These are phyloP conservation scores for Penicillium digitatum DNA, from an alignment of 2,329 filamentous ascomycete genomes.

Conservation along the genomic window DNA sequence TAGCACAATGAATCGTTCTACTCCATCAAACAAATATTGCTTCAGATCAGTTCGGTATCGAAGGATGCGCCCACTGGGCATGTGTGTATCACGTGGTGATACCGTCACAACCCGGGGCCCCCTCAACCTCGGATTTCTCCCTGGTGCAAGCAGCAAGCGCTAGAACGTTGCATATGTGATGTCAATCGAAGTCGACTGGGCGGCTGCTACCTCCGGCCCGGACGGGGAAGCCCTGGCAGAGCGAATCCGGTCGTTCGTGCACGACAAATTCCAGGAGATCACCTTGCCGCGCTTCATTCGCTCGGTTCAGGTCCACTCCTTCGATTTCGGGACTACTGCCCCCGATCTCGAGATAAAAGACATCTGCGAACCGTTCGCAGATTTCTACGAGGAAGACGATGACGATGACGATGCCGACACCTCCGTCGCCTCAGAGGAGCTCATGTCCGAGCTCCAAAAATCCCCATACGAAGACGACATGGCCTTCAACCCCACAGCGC, in stretches of 20 bases:
- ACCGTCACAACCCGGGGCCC: slow-evolving; percentile 7
- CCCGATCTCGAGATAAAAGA: slow-evolving; percentile 92
- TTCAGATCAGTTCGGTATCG: neutral
- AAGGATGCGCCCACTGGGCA: neutral
- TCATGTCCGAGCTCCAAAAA: slow-evolving; percentile 26
- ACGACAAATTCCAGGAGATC: slow-evolving; percentile 91
- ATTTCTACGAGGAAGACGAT: slow-evolving; percentile 83
- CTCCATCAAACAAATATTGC: neutral
- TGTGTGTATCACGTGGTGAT: slow-evolving; percentile 7
- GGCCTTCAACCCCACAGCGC: slow-evolving; percentile 22
- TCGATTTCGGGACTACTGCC: slow-evolving; percentile 80
- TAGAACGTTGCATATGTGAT: slow-evolving; percentile 51
- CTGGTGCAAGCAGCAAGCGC: neutral
- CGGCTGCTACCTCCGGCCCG: slow-evolving; percentile 80
- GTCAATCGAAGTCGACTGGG: slow-evolving; percentile 98
- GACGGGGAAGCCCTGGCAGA: slow-evolving; percentile 82
- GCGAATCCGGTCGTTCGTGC: slow-evolving; percentile 85
- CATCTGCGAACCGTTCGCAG: slow-evolving; percentile 88
- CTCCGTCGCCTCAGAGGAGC: slow-evolving; percentile 37
- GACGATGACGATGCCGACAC: slow-evolving; percentile 53
- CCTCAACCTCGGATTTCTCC: slow-evolving; percentile 6
- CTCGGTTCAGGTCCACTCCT: slow-evolving; percentile 88
- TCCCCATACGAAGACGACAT: slow-evolving; percentile 33
- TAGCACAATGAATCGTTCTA: neutral
- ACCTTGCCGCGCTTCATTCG: slow-evolving; percentile 92